Evolutionary conservation across 2,329 filamentous ascomycete genomes (phyloP).

Genomic region (Trichoderma simmonsii): DNA sequence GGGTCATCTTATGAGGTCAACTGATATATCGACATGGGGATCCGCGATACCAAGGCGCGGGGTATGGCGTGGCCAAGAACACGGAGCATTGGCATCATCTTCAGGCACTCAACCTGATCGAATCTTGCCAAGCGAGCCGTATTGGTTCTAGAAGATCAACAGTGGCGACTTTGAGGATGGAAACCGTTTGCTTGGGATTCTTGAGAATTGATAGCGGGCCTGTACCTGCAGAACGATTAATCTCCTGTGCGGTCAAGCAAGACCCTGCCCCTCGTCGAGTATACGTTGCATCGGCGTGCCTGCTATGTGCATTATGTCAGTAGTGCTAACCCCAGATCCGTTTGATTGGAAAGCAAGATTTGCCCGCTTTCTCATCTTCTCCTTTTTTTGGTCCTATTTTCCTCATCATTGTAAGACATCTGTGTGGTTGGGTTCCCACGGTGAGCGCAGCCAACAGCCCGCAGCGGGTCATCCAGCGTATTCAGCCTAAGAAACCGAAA

Average conservation of each 20-base stretch:
- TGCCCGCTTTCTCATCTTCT: background rate
- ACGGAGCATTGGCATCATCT: background rate
- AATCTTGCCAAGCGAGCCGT: slow-evolving; percentile 1
- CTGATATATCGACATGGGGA: background rate
- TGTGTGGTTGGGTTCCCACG: background rate
- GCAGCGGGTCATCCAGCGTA: background rate
- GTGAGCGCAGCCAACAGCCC: slow-evolving; percentile 11
- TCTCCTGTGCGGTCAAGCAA: background rate
- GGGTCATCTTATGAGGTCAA: background rate
- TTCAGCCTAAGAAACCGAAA: slow-evolving; percentile 5
- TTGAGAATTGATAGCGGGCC: background rate
- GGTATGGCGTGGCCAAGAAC: background rate
- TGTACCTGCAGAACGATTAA: background rate
- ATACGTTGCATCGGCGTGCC: background rate
- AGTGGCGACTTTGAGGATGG: background rate
- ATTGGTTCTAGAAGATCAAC: background rate
- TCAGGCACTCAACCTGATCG: background rate
- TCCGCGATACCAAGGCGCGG: background rate
- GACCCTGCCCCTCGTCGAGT: background rate
- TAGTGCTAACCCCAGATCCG: background rate
- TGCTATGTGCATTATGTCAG: background rate
- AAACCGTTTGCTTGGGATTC: background rate
- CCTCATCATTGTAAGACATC: background rate
- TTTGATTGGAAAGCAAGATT: background rate
- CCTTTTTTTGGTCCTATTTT: background rate